phyloP scores from a whole-genome alignment of 208 protist species.

The Strigomonas oncopelti region DNA sequence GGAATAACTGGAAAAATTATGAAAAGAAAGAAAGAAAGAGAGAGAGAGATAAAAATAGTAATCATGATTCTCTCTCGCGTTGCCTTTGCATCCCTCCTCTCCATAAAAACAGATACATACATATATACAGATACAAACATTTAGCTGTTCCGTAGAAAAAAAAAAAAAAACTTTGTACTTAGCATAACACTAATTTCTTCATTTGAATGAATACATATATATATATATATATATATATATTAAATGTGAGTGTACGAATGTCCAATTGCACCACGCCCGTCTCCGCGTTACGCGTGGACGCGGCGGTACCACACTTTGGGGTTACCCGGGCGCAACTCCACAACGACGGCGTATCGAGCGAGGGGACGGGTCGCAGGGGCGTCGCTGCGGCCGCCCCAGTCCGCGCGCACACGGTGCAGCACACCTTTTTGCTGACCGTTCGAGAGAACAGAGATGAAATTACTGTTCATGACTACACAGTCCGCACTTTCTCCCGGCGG shows the following conservation, averaged over 20 bases:
- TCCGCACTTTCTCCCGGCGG: slow-evolving; percentile 12
- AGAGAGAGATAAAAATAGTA: too few species aligned
- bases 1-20: neutral
- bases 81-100: too few species aligned
- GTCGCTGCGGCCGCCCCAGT: slow-evolving; percentile 28
- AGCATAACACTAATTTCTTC: too few species aligned
- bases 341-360: slow-evolving; percentile 57
- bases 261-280: neutral
- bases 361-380: too few species aligned
- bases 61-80: too few species aligned
- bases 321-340: slow-evolving; percentile 57
- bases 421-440: slow-evolving; percentile 30
- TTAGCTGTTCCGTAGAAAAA: too few species aligned
- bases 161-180: too few species aligned
- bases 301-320: slow-evolving; percentile 28
- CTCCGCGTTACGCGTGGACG: neutral
- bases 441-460: slow-evolving; percentile 44
- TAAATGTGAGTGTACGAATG: neutral
- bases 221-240: neutral
- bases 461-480: slow-evolving; percentile 35
- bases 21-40: neutral
- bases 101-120: too few species aligned
- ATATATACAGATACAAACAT: too few species aligned
- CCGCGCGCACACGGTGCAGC: slow-evolving; percentile 52
- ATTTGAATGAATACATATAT: too few species aligned